Percentiles rank a stretch among this genome's conserved stretches.
Evolutionary conservation across 208 protist genomes (phyloP).

Genomic region (Acanthamoeba polyphaga): DNA sequence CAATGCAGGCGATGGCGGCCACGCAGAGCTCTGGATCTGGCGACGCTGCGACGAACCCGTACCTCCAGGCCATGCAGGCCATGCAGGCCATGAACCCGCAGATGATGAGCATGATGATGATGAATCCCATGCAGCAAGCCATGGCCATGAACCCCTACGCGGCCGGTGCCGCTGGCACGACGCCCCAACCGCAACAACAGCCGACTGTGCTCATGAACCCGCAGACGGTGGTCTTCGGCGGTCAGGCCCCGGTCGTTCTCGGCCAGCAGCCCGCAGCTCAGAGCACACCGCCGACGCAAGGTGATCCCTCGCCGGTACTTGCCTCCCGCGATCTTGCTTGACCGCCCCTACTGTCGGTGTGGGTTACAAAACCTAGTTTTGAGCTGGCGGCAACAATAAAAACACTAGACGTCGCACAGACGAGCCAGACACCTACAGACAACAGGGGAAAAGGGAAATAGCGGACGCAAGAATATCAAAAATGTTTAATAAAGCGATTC

Average conservation of each 20-base stretch:
- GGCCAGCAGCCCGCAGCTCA: neutral
- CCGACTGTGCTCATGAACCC: neutral
- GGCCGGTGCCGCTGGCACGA: neutral
- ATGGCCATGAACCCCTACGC: conserved; percentile 28
- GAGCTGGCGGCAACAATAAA: too few species aligned
- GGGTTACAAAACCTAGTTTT: too few species aligned
- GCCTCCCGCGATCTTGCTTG: neutral
- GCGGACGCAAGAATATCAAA: too few species aligned
- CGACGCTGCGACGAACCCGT: neutral
- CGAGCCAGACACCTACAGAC: too few species aligned
- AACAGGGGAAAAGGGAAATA: too few species aligned
- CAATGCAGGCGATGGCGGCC: neutral
- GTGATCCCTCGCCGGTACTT: neutral
- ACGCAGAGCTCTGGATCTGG: neutral
- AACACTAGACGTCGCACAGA: too few species aligned
- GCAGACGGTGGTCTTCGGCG: neutral
- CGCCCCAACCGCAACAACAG: neutral
- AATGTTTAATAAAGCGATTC: too few species aligned
- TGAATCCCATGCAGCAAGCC: neutral
- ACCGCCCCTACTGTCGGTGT: too few species aligned
- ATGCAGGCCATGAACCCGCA: conserved; percentile 40
- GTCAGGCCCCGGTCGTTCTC: neutral
- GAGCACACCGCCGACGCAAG: neutral
- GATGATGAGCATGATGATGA: conserved; percentile 30
- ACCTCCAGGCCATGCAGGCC: neutral